A percentile compares a stretch with the other conserved stretches of the same genome.
These are phyloP conservation scores for Colletotrichum incanum DNA, from an alignment of 2,329 filamentous ascomycete genomes.

Conservation along the genomic window DNA sequence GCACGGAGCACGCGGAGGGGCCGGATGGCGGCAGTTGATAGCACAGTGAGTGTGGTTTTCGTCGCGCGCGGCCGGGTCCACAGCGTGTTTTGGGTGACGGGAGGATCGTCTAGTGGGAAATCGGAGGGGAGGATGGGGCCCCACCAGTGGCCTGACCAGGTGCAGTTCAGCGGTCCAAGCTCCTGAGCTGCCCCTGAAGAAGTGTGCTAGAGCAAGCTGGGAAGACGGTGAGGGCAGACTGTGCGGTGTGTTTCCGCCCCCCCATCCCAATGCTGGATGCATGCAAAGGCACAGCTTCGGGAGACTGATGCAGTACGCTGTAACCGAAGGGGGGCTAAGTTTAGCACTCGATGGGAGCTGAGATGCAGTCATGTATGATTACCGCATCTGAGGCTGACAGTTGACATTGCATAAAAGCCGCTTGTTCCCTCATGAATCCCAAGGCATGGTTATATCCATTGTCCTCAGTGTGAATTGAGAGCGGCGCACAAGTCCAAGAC, in stretches of 20 bases:
- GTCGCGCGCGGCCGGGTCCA: constrained; percentile 41
- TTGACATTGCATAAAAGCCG: background rate
- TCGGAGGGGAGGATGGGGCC: background rate
- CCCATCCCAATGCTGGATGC: background rate
- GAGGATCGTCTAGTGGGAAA: constrained; percentile 5
- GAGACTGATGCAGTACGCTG: background rate
- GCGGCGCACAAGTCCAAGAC: background rate
- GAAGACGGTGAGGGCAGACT: background rate
- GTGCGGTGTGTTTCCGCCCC: background rate
- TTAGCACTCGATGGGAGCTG: background rate
- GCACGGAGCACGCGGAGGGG: constrained; percentile 1
- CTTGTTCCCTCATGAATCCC: background rate
- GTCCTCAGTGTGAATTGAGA: too few relatives aligned
- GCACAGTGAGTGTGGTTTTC: constrained; percentile 21
- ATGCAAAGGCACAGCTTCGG: background rate
- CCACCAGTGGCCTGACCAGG: background rate
- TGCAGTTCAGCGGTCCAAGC: background rate
- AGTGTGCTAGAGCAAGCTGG: background rate
- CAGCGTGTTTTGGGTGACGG: constrained; percentile 1
- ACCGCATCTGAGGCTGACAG: background rate
- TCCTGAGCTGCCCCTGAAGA: background rate
- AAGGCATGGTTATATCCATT: background rate
- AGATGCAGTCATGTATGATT: background rate
- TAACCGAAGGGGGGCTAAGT: background rate
- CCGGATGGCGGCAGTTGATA: constrained; percentile 4